These are phyloP conservation scores for Jatropha multifida DNA, from an alignment of 441 rosid genomes.

Conservation along the genomic window DNA sequence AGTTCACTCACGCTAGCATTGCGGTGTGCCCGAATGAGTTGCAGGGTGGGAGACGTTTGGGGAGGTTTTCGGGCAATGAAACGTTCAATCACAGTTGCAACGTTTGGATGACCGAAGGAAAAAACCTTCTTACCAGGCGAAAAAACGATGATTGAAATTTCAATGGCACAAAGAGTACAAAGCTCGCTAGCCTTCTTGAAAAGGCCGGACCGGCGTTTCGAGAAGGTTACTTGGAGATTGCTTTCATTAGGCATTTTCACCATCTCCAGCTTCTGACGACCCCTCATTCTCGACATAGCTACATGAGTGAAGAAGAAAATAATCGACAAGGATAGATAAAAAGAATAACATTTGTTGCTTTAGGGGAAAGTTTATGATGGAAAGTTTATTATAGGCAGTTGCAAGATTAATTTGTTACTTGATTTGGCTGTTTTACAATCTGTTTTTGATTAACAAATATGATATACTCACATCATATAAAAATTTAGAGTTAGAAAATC, in stretches of 20 bases:
- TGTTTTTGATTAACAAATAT: no score
- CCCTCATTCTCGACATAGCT: conserved; percentile 45
- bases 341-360: no score
- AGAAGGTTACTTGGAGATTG: conserved; percentile 48
- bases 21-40: conserved; percentile 30
- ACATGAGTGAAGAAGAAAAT: background rate
- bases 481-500: background rate
- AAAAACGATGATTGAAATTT: conserved; percentile 39
- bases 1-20: conserved; percentile 37
- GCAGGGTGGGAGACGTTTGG: conserved; percentile 29
- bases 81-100: conserved; percentile 35
- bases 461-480: conserved; percentile 13
- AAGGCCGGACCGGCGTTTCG: conserved; percentile 47
- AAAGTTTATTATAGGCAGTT: background rate
- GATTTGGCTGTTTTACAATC: conserved; percentile 20
- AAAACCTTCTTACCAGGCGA: conserved; percentile 45
- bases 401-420: conserved; percentile 21
- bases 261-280: conserved; percentile 47
- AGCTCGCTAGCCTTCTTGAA: conserved; percentile 57
- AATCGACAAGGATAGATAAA: no score
- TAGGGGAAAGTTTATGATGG: conserved; percentile 8
- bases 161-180: conserved; percentile 47
- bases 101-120: conserved; percentile 53
- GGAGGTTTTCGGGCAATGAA: conserved; percentile 30
- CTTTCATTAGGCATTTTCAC: conserved; percentile 39